Evolutionary conservation across 2,329 filamentous ascomycete species (phyloP).

Genomic region (Massarina eburnea): DNA sequence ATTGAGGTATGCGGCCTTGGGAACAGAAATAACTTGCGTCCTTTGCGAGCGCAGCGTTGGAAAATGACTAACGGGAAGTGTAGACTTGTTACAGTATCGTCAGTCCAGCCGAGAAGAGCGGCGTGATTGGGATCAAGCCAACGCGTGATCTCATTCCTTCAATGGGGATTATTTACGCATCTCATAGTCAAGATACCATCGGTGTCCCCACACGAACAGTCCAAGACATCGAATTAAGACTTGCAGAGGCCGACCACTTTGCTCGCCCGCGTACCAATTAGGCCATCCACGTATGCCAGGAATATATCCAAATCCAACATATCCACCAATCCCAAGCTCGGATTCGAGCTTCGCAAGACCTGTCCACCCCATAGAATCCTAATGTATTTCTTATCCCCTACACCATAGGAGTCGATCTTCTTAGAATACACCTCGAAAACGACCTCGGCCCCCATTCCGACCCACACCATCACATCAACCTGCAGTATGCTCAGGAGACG

Average conservation of each 20-base stretch:
- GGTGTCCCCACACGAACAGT: slow-evolving; percentile 56
- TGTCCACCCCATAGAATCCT: slow-evolving; percentile 72
- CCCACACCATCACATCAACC: slow-evolving; percentile 77
- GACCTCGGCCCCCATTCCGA: slow-evolving; percentile 78
- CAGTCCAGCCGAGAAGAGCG: slow-evolving; percentile 18
- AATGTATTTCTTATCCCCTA: slow-evolving; percentile 49
- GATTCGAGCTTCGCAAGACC: slow-evolving; percentile 67
- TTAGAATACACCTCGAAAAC: slow-evolving; percentile 69
- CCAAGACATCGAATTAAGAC: slow-evolving; percentile 44
- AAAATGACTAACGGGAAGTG: neutral
- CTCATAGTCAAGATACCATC: slow-evolving; percentile 53
- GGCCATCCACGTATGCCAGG: slow-evolving; percentile 69
- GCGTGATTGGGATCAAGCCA: slow-evolving; percentile 22
- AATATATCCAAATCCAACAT: slow-evolving; percentile 69
- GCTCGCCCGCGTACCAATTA: slow-evolving; percentile 59
- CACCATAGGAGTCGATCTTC: slow-evolving; percentile 13
- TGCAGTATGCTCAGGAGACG: slow-evolving; percentile 70
- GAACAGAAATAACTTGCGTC: slow-evolving; percentile 51
- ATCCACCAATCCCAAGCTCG: slow-evolving; percentile 66
- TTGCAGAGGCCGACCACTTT: slow-evolving; percentile 42
- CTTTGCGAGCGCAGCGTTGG: neutral
- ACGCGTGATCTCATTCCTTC: slow-evolving; percentile 56
- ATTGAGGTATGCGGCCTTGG: slow-evolving; percentile 58
- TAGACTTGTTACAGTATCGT: slow-evolving; percentile 17
- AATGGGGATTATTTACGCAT: slow-evolving; percentile 62